Percentiles rank a stretch among this genome's conserved stretches.
Evolutionary conservation across 75 land plant genomes (phyloP).

Genomic region (Cryptomeria japonica): DNA sequence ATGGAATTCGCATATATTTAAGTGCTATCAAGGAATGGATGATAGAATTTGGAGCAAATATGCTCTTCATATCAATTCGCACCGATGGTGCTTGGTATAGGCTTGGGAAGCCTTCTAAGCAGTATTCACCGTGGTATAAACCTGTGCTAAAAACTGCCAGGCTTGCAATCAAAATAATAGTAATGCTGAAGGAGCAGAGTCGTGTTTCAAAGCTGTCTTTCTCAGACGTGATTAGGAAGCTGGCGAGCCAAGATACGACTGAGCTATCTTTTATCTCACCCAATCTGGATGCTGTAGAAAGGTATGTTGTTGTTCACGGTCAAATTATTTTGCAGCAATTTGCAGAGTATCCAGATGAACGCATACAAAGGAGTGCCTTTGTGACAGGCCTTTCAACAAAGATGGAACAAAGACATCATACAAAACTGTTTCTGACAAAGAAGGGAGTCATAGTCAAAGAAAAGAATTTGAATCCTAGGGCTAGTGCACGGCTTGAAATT

Average conservation of each 20-base stretch:
- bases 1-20: conserved; percentile 80
- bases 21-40: conserved; percentile 98
- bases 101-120: conserved; percentile 91
- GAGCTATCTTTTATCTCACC: conserved; percentile 63
- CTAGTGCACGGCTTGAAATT: conserved; percentile 42
- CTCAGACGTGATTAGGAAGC: conserved; percentile 66
- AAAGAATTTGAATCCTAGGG: conserved; percentile 85
- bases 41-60: conserved; percentile 90
- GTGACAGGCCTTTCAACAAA: conserved; percentile 55
- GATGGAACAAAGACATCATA: conserved; percentile 93
- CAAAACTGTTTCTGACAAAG: conserved; percentile 76
- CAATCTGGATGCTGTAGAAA: conserved; percentile 67
- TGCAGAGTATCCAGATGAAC: conserved; percentile 85
- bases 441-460: conserved; percentile 48
- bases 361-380: conserved; percentile 71
- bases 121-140: conserved; percentile 87
- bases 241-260: conserved; percentile 50
- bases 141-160: conserved; percentile 87
- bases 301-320: conserved; percentile 93
- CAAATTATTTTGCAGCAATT: conserved; percentile 94
- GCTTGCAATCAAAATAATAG: conserved; percentile 77
- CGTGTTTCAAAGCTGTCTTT: conserved; percentile 83
- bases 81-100: conserved; percentile 90
- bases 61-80: conserved; percentile 77
- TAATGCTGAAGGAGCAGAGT: conserved; percentile 75